These are phyloP conservation scores for Cardamine resedifolia DNA, from an alignment of 345 rosid species.

Conservation along the genomic window DNA sequence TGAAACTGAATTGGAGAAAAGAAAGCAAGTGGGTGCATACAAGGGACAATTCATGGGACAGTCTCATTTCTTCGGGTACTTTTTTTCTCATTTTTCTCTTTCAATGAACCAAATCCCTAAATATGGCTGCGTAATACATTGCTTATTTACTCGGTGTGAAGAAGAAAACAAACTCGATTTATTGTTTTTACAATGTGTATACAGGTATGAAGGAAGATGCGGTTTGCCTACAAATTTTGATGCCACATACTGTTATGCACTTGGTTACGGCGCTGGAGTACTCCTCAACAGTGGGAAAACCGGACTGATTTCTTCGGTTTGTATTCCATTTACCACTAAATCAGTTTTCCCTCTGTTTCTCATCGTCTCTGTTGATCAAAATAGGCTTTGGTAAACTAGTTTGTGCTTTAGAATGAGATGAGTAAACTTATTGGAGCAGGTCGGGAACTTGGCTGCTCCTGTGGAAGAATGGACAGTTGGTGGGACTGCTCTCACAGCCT, in stretches of 20 bases:
- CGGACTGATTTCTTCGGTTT: conserved; percentile 89
- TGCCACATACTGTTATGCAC: conserved; percentile 90
- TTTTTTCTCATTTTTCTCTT: neutral
- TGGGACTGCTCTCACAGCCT: conserved; percentile 90
- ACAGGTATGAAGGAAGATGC: conserved; percentile 98
- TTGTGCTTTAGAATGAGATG: conserved; percentile 1
- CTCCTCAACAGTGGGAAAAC: conserved; percentile 91
- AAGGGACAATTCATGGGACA: conserved; percentile 77
- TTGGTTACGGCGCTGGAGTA: conserved; percentile 92
- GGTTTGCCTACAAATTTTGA: conserved; percentile 98
- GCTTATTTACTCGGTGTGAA: neutral
- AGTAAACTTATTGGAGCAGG: conserved; percentile 48
- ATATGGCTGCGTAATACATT: neutral
- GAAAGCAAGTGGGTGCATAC: conserved; percentile 75
- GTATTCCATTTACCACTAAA: conserved; percentile 31
- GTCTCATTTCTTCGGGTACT: conserved; percentile 97
- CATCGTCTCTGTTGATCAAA: neutral
- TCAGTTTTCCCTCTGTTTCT: neutral
- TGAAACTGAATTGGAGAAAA: conserved; percentile 91
- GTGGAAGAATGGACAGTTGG: conserved; percentile 92
- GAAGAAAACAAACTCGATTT: neutral
- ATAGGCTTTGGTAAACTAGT: neutral
- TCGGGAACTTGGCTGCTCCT: conserved; percentile 85
- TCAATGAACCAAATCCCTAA: neutral
- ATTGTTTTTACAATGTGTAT: neutral